Conservation (phyloP, 805 yeast species). For the Wickerhamomyces bovis region DNA sequence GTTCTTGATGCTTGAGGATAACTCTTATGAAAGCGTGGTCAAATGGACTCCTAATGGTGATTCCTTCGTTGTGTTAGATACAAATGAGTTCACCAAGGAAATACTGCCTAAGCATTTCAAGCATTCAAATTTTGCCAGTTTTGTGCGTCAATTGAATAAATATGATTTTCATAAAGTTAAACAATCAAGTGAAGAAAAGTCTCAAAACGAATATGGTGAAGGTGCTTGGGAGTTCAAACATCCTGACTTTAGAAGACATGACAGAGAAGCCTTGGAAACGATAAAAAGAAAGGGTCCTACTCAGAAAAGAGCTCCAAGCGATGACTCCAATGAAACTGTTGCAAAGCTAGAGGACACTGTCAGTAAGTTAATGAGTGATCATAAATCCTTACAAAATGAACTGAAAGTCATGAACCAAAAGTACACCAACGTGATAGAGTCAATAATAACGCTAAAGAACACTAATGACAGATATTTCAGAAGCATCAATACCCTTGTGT, state of each 20-base stretch:
- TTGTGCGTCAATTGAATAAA: conserved; percentile 92
- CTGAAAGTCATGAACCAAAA: conserved; percentile 43
- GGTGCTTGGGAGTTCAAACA: conserved; percentile 94
- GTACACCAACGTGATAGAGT: conserved; percentile 59
- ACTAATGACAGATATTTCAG: conserved; percentile 51
- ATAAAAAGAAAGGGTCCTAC: conserved; percentile 79
- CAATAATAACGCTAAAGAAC: conserved; percentile 49
- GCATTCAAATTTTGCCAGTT: conserved; percentile 90
- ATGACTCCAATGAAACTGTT: conserved; percentile 16
- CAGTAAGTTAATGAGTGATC: conserved; percentile 20
- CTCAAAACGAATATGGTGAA: conserved; percentile 54
- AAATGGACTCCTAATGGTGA: conserved; percentile 86
- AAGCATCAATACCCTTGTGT: conserved; percentile 44
- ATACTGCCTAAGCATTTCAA: conserved; percentile 90
- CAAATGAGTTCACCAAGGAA: conserved; percentile 83
- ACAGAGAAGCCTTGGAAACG: conserved; percentile 73
- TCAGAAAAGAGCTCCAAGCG: conserved; percentile 35
- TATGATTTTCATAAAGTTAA: conserved; percentile 97
- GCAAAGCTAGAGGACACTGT: conserved; percentile 17
- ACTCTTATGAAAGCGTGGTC: conserved; percentile 67
- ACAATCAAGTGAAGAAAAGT: conserved; percentile 56
- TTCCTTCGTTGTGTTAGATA: conserved; percentile 82
- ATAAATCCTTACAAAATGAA: conserved; percentile 30
- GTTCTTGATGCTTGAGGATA: conserved; percentile 80
- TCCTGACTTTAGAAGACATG: conserved; percentile 76